Base-by-base conservation (phyloP, 2,329 filamentous ascomycete genomes). In the Epichloe aotearoae region DNA sequence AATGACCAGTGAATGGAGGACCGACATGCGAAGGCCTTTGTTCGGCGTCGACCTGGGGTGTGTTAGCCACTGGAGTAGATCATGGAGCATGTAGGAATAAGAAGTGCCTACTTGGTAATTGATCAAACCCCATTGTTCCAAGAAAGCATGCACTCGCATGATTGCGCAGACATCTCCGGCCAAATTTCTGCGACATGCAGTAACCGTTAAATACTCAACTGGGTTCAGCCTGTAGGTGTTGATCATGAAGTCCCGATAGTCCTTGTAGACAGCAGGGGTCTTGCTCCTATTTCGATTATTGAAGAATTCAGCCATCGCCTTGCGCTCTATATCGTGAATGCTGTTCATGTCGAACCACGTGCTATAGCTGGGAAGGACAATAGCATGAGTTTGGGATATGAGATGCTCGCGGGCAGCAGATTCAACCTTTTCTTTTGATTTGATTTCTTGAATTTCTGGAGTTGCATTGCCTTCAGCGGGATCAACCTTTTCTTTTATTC, bases 191-290 rank as follows among this genome's bases (percentile, higher is more conserved):
- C 93, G 80, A 66, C 93, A 98, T 47, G 93, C 93, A 11, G 93
- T 98, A 50, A 98, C 91, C 5, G 93, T 98, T 50, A 98, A 76
- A 63, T 98, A 98, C 67, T 98, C 93, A 50, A 89, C 79, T 5
- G 93, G 93, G 64, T 97, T 98, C 51, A 98, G 73, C 38, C 93
- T 84, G 69, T 98, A 98, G 14, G 93, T 97, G 72, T 98, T 98
- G 72, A 98, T 89, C 93, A 98, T 98, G 65, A 98, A 98, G 64
- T 98, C 93, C 59, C 93, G 84, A 69, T 98, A 98, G 65, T 98
- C 93, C 70, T 97, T 97, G 74, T 98, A 98, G 20, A 97, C 88
- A 46, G 89, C 84, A 1, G 89, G 86, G 0, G 93, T 98, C 73
- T 98, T 98, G 81, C 93, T 97, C 61, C 93, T 85, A 70, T 98